These are phyloP conservation scores for Endoconidiophora polonica DNA, from an alignment of 2,329 filamentous ascomycete species.

Conservation along the genomic window DNA sequence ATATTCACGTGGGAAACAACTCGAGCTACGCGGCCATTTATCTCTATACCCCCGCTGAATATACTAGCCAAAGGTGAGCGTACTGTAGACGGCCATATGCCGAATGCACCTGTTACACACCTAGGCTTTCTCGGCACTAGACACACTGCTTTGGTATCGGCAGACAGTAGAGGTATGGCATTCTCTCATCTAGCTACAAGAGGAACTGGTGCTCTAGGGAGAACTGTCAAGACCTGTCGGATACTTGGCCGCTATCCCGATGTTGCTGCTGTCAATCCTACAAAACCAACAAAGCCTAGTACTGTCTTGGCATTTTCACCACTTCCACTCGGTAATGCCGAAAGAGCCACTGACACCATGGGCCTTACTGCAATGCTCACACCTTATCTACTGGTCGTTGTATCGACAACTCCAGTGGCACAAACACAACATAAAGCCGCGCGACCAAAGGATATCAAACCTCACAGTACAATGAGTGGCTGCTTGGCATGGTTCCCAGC, in stretches of 20 bases:
- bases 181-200: constrained; percentile 92
- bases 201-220: constrained; percentile 70
- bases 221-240: constrained; percentile 74
- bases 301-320: constrained; percentile 86
- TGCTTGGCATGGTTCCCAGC: constrained; percentile 96
- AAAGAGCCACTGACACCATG: constrained; percentile 71
- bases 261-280: constrained; percentile 35
- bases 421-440: constrained; percentile 93
- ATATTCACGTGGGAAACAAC: constrained; percentile 96
- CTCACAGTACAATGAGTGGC: constrained; percentile 82
- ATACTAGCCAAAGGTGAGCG: constrained; percentile 37
- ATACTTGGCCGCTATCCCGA: constrained; percentile 85
- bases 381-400: constrained; percentile 86
- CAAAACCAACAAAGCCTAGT: constrained; percentile 69
- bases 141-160: constrained; percentile 86
- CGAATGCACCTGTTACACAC: constrained; percentile 64
- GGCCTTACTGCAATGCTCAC: constrained; percentile 91
- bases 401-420: constrained; percentile 89
- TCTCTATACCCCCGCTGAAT: constrained; percentile 67
- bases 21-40: constrained; percentile 68
- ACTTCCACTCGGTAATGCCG: constrained; percentile 83
- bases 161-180: constrained; percentile 89
- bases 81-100: constrained; percentile 63
- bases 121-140: constrained; percentile 89
- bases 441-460: constrained; percentile 75